Evolutionary conservation across 345 rosid genomes (phyloP), one percentile per base, ranked within the genome.

Genomic region (Acer negundo): DNA sequence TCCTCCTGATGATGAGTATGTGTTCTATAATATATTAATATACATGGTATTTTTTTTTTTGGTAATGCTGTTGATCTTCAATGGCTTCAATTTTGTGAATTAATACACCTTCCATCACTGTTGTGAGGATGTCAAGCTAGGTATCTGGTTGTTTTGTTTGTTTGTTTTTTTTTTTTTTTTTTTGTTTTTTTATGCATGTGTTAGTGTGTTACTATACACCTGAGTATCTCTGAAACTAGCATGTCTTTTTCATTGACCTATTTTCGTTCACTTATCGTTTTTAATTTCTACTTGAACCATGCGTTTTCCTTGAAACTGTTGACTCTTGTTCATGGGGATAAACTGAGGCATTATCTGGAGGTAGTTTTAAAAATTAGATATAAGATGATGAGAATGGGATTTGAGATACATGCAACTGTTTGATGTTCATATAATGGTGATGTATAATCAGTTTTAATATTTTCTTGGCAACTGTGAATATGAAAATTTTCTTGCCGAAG

Each of bases 1-100:
- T 69, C 86, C 87, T 79, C 82, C 79, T 53, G 87, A 85, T 78
- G 92, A 87, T 53, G 75, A 42, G 97, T 89, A 80, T 82, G 86
- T 79, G 53, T 69, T 64, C 51, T 78, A 68, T 69, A 55, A 77
- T 55, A 62, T 63, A 59, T 9, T 69, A 55, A 77, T 55, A 62
- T 63, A 59, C 20, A 19, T 77, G 26, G 26, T 73, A 31, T 31
- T 24, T 4, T 35, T 35, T 28, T 9, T 31, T 62, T 70, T 26
- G 7, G 71, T 20, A 53, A 12, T 72, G 51, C 75, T 40, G 7
- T 26, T 74, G 75, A 17, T 17, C 11, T 20, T 7, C 15, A 3
- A 10, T 49, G 8, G 16, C 46, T 47, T 47, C 66, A 19, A 64
- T 23, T 74, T n/a, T 62, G 26, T n/a, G 46, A 42, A 42, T 26